Base-by-base conservation (phyloP, 106 monocot species). In the Alisma plantagoaquatica region DNA sequence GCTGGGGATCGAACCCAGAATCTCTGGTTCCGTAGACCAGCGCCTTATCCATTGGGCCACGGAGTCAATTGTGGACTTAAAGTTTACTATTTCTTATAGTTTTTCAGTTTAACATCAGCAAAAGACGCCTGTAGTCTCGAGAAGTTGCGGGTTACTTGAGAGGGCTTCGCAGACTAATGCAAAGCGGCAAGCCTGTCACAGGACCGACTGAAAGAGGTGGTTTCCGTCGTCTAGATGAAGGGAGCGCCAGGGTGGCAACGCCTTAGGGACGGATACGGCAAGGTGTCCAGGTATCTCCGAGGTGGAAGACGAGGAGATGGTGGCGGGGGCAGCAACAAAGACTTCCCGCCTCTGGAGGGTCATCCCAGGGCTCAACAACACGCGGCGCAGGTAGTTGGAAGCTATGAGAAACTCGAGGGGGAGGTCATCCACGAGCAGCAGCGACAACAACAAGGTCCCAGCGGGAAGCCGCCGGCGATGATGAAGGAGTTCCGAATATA, bases 1-100 rank as follows among this genome's bases (percentile, higher is more conserved):
- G 32, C 65, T 73, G 64, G 72, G 72, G 72, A 73, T 73, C 72
- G 72, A 73, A 73, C 65, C 72, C 72, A 73, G 72, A 73, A 73
- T 73, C 72, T 73, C 72, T 73, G 72, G 72, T 73, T 73, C 65
- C 73, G 77, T 91, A 86, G 81, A 91, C 91, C 85, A 82, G 78
- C 85, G 81, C 85, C 91, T 91, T 86, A 91, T 91, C 85, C 85
- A 81, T 86, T 86, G 91, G 81, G 85, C 85, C 81, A 85, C 67
- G 70, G 81, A 85, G 77, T 85, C 91, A n/a, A n/a, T n/a, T n/a
- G n/a, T n/a, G n/a, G n/a, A n/a, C 21, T 21, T 45, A n/a, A 21
- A 45, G 21, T 18, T 45, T 45, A 45, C 48, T 23, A 48, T 4
- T 48, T 20, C 10, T 24, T 2, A 2, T 24, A 19, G 21, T 6